Evolutionary conservation across 2,329 filamentous ascomycete species (phyloP).

Genomic region (Fusarium piperis): DNA sequence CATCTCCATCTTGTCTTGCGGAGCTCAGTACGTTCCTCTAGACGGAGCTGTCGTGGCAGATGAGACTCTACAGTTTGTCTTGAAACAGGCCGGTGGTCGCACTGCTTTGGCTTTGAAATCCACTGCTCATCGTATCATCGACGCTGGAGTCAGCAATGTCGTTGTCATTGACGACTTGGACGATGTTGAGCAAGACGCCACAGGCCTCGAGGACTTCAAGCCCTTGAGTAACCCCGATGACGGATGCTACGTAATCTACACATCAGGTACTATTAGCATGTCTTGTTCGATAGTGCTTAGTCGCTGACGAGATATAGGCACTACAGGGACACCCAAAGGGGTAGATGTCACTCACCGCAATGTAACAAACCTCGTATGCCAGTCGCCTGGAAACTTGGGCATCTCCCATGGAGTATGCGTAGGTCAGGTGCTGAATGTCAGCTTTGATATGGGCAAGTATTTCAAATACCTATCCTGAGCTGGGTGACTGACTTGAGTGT

Average conservation of each 20-base stretch:
- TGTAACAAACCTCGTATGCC: constrained; percentile 63
- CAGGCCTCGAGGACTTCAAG: not conserved
- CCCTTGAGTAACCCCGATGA: constrained; percentile 31
- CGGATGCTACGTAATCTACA: constrained; percentile 64
- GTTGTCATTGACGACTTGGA: constrained; percentile 44
- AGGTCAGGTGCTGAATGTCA: constrained; percentile 65
- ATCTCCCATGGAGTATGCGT: constrained; percentile 61
- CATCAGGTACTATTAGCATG: constrained; percentile 53
- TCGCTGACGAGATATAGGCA: constrained; percentile 46
- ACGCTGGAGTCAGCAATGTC: constrained; percentile 24
- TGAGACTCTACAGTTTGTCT: constrained; percentile 58
- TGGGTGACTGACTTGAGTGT: not conserved
- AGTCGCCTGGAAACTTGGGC: constrained; percentile 60
- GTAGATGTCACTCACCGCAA: constrained; percentile 66
- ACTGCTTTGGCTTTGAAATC: constrained; percentile 57
- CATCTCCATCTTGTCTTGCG: constrained; percentile 62
- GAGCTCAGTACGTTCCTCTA: constrained; percentile 68
- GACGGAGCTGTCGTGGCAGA: constrained; percentile 64
- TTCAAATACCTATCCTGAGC: not conserved
- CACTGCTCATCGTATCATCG: constrained; percentile 43
- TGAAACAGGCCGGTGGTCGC: constrained; percentile 55
- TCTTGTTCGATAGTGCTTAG: fast-evolving
- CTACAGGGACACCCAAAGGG: constrained; percentile 67
- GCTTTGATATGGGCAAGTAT: constrained; percentile 68
- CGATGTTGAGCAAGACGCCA: not conserved